Evolutionary conservation across 1,284 basidiomycete species (phyloP), one percentile per base, ranked within the genome.

Genomic region (Cryptococcus hybrid): DNA sequence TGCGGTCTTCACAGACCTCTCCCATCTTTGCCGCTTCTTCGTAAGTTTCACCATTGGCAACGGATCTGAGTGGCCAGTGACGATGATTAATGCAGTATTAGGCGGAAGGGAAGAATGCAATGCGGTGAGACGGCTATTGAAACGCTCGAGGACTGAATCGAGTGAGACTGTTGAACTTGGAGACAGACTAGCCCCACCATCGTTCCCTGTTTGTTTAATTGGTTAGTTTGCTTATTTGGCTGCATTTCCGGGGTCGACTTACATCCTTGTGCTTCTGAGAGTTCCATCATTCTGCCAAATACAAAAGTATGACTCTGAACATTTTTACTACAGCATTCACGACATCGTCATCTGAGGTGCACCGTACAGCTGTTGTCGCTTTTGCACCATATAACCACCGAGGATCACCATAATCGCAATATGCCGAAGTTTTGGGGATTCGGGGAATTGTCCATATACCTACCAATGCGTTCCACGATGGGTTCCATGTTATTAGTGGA

Each of bases 61-160:
- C 0, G 93, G 92, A 70, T 94, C 89, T 1, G 86, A 85, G 70
- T 95, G 90, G 0, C 92, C 92, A 0, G 88, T 90, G 68, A 95
- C 86, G 47, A 96, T 80, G 45, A 95, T 79, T 9, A 96, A 73
- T 0, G 91, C 91, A 0, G 91, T 90, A 34, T 87, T 85, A 6
- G 85, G 71, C 0, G 91, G 90, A 0, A 96, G 82, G 0, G 85
- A 74, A 0, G 82, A 79, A 68, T 92, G 86, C 0, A 96, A 78
- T 3, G 78, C 70, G 42, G 78, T 73, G 1, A 96, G 81, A 3
- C 85, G 85, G 0, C 65, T 69, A 72, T 92, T 84, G 48, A 95
- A 81, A 1, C 77, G 54, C 7, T 52, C 49, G 13, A 79, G 65
- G 2, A 74, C 76, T 3, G 52, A 15, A 12, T 55, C 56, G 7